Conservation (phyloP, 768 basidiomycete species). For the Lepiota subincarnata region DNA sequence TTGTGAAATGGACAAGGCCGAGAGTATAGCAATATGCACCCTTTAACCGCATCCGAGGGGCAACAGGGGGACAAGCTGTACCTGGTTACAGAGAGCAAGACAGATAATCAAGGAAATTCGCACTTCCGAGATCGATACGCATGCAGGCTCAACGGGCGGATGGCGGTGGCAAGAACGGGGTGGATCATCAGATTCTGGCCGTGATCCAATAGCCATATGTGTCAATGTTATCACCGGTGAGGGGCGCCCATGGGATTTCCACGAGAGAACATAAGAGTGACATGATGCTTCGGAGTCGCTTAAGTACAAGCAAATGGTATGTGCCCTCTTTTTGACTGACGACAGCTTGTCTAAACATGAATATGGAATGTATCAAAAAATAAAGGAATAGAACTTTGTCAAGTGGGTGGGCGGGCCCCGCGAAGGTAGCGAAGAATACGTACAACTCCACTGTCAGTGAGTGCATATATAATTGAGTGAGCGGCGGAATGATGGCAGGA, state of each 20-base stretch:
- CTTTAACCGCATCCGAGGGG: background rate
- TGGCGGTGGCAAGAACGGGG: conserved; percentile 7
- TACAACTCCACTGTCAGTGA: conserved; percentile 9
- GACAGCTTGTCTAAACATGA: background rate
- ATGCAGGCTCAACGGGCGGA: conserved; percentile 8
- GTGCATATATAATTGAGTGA: conserved; percentile 9
- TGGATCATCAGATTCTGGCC: conserved; percentile 7
- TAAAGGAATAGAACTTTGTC: background rate
- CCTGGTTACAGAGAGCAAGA: conserved; percentile 4
- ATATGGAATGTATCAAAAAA: background rate
- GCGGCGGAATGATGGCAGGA: conserved; percentile 13
- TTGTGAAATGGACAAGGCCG: no score
- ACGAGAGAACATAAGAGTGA: conserved; percentile 3
- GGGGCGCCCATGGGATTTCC: conserved; percentile 4
- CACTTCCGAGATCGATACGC: conserved; percentile 10
- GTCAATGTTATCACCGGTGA: conserved; percentile 4
- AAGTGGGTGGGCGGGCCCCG: conserved; percentile 1
- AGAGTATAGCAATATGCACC: background rate
- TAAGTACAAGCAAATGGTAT: background rate
- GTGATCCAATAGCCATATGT: conserved; percentile 2
- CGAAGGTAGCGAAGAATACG: conserved; percentile 6
- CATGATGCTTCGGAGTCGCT: background rate
- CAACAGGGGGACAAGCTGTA: background rate
- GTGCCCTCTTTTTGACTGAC: no score
- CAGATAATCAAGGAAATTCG: conserved; percentile 4